A percentile compares a stretch with the other conserved stretches of the same genome.
Evolutionary conservation across 345 rosid species (phyloP).

Genomic region (Microthlaspi erraticum): DNA sequence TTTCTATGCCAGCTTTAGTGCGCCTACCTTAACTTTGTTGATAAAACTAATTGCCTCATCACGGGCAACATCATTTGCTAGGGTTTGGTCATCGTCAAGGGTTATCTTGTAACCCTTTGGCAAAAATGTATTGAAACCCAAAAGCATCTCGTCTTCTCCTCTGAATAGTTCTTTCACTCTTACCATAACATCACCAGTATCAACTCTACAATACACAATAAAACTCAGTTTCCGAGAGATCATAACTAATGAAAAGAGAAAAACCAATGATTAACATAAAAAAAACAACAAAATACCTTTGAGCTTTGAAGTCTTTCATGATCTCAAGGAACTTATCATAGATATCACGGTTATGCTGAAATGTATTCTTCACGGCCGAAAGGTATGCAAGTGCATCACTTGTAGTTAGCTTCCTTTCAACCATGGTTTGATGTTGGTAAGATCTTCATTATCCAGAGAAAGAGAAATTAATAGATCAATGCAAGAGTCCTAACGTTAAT

Average conservation of each 20-base stretch:
- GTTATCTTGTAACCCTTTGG: slow-evolving; percentile 82
- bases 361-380: not conserved
- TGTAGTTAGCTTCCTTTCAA: slow-evolving; percentile 58
- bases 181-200: slow-evolving; percentile 72
- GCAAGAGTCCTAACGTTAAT: not conserved
- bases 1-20: not conserved
- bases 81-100: slow-evolving; percentile 57
- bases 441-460: slow-evolving; percentile 55
- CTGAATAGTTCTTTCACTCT: slow-evolving; percentile 83
- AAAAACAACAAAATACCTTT: slow-evolving; percentile 48
- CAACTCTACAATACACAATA: slow-evolving; percentile 49
- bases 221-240: not conserved
- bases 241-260: slow-evolving; percentile 8
- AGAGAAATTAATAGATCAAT: slow-evolving; percentile 1
- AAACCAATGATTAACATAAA: not conserved
- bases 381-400: slow-evolving; percentile 76
- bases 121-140: slow-evolving; percentile 83
- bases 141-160: slow-evolving; percentile 72
- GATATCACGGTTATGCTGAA: not conserved
- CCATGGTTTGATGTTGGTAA: slow-evolving; percentile 55
- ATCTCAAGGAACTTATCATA: not conserved
- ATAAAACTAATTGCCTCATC: slow-evolving; percentile 76
- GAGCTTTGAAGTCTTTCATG: slow-evolving; percentile 61
- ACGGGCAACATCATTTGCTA: slow-evolving; percentile 68
- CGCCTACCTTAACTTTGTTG: slow-evolving; percentile 72